phyloP scores from a whole-genome alignment of 768 basidiomycete species.

The Jaapia argillacea region DNA sequence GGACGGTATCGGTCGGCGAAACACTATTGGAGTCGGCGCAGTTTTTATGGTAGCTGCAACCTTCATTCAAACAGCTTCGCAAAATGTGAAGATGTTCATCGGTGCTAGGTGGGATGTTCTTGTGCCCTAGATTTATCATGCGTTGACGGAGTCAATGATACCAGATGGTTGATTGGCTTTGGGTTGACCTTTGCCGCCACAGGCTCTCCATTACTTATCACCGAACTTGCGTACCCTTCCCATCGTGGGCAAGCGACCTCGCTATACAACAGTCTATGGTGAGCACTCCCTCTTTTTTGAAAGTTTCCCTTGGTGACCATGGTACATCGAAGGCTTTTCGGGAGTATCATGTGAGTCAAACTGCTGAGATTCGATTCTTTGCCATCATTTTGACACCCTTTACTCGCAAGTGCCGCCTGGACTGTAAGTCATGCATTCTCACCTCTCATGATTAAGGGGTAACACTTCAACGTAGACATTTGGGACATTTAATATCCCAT shows the following conservation, averaged over 20 bases:
- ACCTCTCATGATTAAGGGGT: not conserved
- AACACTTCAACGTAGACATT: conserved; percentile 14
- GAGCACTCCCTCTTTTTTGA: no score
- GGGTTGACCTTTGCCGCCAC: conserved; percentile 21
- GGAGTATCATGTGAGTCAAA: not conserved
- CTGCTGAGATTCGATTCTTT: not conserved
- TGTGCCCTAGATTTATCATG: conserved; percentile 4
- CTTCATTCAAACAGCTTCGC: conserved; percentile 20
- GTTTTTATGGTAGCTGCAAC: conserved; percentile 22
- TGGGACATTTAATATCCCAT: conserved; percentile 21
- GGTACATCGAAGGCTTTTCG: no score
- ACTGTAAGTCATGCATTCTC: not conserved
- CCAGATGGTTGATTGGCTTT: conserved; percentile 18
- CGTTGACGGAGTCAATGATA: conserved; percentile 1
- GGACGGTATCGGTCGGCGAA: conserved; percentile 20
- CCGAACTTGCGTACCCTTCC: conserved; percentile 31
- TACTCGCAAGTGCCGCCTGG: conserved; percentile 4
- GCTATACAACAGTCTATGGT: conserved; percentile 22
- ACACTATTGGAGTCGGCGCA: conserved; percentile 20
- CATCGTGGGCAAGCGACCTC: conserved; percentile 28
- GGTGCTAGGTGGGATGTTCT: conserved; percentile 18
- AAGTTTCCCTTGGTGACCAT: conserved; percentile 11
- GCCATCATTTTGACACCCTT: not conserved
- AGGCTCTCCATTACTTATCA: conserved; percentile 30
- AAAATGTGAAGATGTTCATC: conserved; percentile 24